Evolutionary conservation across 2,329 filamentous ascomycete species (phyloP).

Genomic region (Curvularia eragrostidis): DNA sequence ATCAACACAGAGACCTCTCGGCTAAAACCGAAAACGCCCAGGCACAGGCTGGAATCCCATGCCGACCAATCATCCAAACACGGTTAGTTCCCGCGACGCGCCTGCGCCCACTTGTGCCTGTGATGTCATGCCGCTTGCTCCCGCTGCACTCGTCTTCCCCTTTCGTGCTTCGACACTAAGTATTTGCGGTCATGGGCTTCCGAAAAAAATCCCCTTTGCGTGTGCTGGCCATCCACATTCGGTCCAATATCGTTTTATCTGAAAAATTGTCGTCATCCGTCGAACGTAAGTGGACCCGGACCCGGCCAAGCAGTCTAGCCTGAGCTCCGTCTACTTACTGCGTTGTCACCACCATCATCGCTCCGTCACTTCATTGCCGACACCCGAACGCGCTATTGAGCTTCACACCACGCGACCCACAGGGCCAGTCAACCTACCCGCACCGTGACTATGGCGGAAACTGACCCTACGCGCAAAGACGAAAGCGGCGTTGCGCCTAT

Average conservation of each 20-base stretch:
- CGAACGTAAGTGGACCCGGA: slow-evolving; percentile 9
- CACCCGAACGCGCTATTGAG: background rate
- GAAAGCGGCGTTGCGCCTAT: slow-evolving; percentile 24
- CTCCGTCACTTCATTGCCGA: slow-evolving; percentile 5
- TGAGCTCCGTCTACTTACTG: slow-evolving; percentile 3
- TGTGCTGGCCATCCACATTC: slow-evolving; percentile 1
- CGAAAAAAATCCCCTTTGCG: slow-evolving; percentile 1
- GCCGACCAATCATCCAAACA: background rate
- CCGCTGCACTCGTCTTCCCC: slow-evolving; percentile 5
- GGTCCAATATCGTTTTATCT: background rate
- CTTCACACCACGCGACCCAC: slow-evolving; percentile 5
- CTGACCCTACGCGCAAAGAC: slow-evolving; percentile 11
- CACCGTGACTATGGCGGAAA: slow-evolving; percentile 27
- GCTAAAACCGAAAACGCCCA: slow-evolving; percentile 10
- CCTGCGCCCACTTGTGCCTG: background rate
- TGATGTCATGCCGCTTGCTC: slow-evolving; percentile 18
- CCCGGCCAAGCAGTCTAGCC: background rate
- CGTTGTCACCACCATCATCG: slow-evolving; percentile 8
- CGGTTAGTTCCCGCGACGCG: slow-evolving; percentile 5
- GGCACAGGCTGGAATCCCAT: background rate
- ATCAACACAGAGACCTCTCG: background rate
- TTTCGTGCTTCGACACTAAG: slow-evolving; percentile 3
- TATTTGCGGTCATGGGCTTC: background rate
- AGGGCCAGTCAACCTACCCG: background rate
- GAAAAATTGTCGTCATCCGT: slow-evolving; percentile 11